Conservation (phyloP, 2,329 filamentous ascomycete species). For the Sclerotinia minor region DNA sequence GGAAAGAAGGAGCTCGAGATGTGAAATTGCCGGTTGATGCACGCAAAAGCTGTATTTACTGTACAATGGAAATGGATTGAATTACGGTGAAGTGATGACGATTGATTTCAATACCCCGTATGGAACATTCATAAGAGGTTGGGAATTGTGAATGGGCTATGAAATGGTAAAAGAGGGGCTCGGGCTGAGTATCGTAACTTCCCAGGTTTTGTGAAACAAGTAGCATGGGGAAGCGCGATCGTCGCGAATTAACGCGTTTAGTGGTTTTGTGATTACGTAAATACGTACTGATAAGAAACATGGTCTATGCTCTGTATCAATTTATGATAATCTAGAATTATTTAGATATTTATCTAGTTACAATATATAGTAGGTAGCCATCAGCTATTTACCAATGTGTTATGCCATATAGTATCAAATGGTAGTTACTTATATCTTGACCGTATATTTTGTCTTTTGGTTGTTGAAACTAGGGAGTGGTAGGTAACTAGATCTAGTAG, state of each 20-base stretch:
- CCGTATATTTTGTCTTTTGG: not conserved
- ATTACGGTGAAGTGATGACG: not conserved
- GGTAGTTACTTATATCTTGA: not conserved
- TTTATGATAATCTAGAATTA: too few species aligned
- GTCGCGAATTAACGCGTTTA: slow-evolving; percentile 13
- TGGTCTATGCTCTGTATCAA: not conserved
- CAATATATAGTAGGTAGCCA: too few species aligned
- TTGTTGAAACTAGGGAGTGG: not conserved
- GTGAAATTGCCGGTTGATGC: not conserved
- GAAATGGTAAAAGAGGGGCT: slow-evolving; percentile 20
- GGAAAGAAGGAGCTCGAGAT: not conserved
- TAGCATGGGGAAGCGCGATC: not conserved
- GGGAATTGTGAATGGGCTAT: slow-evolving; percentile 8
- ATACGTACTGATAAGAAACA: not conserved
- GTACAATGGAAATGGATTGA: not conserved
- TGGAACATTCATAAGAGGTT: not conserved
- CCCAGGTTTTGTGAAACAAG: not conserved
- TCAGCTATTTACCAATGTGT: not conserved
- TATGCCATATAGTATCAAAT: not conserved
- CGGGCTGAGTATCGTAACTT: not conserved
- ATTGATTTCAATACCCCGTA: not conserved
- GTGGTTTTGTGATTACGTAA: slow-evolving; percentile 12
- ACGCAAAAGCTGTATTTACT: not conserved
- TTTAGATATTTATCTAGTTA: too few species aligned
- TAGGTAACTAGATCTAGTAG: too few species aligned